A percentile compares a stretch with the other conserved stretches of the same genome.
These are phyloP conservation scores for Onygena corvina DNA, from an alignment of 2,329 filamentous ascomycete genomes.

Conservation along the genomic window DNA sequence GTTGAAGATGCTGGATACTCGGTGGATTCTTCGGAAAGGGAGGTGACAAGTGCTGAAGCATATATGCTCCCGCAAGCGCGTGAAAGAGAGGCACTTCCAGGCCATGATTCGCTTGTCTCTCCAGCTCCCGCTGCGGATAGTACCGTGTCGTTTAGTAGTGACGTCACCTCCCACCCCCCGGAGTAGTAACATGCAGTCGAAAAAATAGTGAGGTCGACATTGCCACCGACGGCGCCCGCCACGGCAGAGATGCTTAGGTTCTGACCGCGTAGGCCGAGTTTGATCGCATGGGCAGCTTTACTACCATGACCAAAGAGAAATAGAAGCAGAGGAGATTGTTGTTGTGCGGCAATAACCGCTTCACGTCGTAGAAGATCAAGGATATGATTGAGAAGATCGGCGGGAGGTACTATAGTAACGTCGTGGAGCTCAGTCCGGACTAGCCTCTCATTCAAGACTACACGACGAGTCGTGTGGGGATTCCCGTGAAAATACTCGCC, in stretches of 20 bases:
- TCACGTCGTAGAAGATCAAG: conserved; percentile 10
- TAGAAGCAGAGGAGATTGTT: conserved; percentile 9
- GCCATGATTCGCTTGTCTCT: conserved; percentile 6
- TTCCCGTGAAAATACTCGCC: conserved; percentile 9
- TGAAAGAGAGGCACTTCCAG: conserved; percentile 4
- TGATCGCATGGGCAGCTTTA: not conserved
- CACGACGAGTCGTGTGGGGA: conserved; percentile 4
- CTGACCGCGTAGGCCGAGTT: conserved; percentile 1
- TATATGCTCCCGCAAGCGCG: conserved; percentile 9
- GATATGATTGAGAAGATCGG: conserved; percentile 9
- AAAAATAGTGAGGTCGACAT: conserved; percentile 9
- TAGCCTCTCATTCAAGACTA: conserved; percentile 9
- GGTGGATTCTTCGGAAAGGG: not conserved
- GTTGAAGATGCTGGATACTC: not conserved
- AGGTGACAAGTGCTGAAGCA: conserved; percentile 8
- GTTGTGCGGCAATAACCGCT: conserved; percentile 2
- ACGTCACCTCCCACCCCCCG: conserved; percentile 9
- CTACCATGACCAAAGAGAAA: conserved; percentile 12
- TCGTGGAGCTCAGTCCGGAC: conserved; percentile 5
- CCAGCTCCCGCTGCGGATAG: conserved; percentile 6
- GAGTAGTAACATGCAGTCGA: conserved; percentile 12
- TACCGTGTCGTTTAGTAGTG: conserved; percentile 8
- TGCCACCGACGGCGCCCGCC: not conserved
- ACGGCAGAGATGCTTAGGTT: conserved; percentile 3
- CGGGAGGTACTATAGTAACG: not conserved